Evolutionary conservation across 345 rosid genomes (phyloP).

Genomic region (Citrus mangshanensis): DNA sequence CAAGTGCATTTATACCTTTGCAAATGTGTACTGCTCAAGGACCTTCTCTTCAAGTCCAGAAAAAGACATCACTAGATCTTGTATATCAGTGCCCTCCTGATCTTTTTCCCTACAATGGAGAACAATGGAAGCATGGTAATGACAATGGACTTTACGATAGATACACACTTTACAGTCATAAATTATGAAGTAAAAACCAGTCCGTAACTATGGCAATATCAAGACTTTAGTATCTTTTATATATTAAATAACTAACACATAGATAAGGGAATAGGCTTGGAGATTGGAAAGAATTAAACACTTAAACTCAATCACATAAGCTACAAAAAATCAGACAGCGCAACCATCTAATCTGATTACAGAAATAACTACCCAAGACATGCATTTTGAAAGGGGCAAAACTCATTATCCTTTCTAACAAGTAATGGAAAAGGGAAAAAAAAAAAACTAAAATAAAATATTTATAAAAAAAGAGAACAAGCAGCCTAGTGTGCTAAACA

Average conservation of each 20-base stretch:
- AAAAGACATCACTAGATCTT: conserved; percentile 73
- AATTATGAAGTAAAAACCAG: neutral
- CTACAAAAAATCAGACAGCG: neutral
- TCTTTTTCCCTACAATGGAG: conserved; percentile 52
- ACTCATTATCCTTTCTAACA: neutral
- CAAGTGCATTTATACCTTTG: conserved; percentile 61
- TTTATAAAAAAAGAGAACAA: neutral
- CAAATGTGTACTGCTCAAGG: conserved; percentile 86
- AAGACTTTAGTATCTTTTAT: neutral
- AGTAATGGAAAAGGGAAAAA: neutral
- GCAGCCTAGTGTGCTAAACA: neutral
- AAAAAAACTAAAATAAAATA: neutral
- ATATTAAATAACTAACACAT: neutral
- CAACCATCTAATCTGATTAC: neutral
- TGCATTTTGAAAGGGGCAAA: neutral
- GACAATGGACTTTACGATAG: conserved; percentile 3
- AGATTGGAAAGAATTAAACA: neutral
- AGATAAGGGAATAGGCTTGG: neutral
- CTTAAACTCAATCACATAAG: neutral
- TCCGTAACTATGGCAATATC: neutral
- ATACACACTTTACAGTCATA: neutral
- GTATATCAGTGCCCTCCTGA: conserved; percentile 67
- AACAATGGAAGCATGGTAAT: conserved; percentile 13
- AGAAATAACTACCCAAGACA: neutral
- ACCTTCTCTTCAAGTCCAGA: conserved; percentile 85